Conservation (phyloP, 352 stramenopile species). For the Phytopythium vexans region DNA sequence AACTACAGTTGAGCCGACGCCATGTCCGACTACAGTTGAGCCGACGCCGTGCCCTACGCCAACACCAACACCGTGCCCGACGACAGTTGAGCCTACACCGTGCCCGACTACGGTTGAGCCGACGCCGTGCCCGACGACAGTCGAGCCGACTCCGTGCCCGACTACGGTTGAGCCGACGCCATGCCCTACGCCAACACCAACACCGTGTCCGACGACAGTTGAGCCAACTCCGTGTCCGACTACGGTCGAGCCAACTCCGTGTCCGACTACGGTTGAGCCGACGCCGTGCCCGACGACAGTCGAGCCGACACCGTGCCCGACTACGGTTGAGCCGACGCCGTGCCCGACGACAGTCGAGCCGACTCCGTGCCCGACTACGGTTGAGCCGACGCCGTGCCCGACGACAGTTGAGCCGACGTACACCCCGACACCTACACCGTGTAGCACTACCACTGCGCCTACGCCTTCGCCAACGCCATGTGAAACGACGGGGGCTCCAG, state of each 20-base stretch:
- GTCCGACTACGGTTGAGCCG: conserved; percentile 2
- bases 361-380: neutral
- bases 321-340: neutral
- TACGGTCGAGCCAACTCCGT: neutral
- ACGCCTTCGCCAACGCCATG: neutral
- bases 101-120: conserved; percentile 3
- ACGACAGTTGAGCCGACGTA: conserved; percentile 3
- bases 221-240: conserved; percentile 2
- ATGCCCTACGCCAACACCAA: neutral
- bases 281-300: conserved; percentile 2
- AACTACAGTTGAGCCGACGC: neutral
- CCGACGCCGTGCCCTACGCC: neutral
- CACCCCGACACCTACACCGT: conserved; percentile 9
- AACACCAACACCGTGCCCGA: neutral
- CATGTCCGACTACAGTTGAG: neutral
- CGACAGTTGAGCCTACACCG: neutral
- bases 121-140: conserved; percentile 2
- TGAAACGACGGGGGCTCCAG: neutral
- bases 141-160: neutral
- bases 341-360: neutral
- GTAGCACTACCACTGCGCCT: neutral
- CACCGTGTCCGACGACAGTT: neutral
- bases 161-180: neutral
- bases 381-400: neutral
- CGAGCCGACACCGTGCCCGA: neutral